phyloP scores from a whole-genome alignment of 2,329 filamentous ascomycete genomes.

The Penicillium oxalicum region DNA sequence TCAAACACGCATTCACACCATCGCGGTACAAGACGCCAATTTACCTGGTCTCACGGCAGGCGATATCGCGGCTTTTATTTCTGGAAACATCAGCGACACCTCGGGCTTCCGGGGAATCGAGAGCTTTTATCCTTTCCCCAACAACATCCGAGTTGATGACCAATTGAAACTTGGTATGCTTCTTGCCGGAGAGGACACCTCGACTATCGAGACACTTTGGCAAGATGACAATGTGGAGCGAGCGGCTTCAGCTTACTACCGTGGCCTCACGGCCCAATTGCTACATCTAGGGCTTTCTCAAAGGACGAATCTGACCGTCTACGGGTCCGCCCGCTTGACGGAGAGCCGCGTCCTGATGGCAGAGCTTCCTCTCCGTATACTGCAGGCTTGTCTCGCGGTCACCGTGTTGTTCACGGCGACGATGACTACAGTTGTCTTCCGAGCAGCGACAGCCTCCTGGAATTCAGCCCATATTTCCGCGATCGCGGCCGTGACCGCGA shows the following conservation, averaged over 20 bases:
- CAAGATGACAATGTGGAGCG: background rate
- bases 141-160: background rate
- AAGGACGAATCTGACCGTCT: background rate
- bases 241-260: constrained; percentile 1
- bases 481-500: constrained; percentile 3
- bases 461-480: constrained; percentile 6
- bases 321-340: background rate
- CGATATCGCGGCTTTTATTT: background rate
- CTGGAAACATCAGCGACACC: background rate
- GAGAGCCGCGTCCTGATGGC: constrained; percentile 5
- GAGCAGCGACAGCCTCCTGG: background rate
- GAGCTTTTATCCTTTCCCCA: background rate
- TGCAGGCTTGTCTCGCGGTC: constrained; percentile 6
- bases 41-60: background rate
- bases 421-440: background rate
- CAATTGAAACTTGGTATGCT: background rate
- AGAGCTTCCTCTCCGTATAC: constrained; percentile 4
- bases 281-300: constrained; percentile 5
- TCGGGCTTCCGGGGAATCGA: constrained; percentile 3
- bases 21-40: background rate
- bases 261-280: constrained; percentile 5
- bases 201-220: background rate
- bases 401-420: background rate
- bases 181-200: background rate
- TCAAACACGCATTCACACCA: background rate